Conservation (phyloP, 805 yeast genomes). For the Candida saitoana region DNA sequence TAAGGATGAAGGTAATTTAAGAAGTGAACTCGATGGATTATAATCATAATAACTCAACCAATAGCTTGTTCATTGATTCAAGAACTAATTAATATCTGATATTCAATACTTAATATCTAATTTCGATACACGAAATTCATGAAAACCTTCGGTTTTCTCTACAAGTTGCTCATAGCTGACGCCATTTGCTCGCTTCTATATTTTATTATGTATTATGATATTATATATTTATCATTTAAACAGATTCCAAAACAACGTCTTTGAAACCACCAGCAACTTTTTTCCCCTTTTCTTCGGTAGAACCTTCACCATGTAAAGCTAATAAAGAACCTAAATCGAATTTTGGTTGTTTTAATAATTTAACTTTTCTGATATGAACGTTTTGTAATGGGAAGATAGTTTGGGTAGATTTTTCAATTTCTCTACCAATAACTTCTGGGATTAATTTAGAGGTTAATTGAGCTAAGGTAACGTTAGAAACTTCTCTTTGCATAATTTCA, state of each 20-base stretch:
- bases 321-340: slow-evolving; percentile 95
- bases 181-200: neutral
- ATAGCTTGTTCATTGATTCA: too few species aligned
- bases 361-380: slow-evolving; percentile 98
- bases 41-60: too few species aligned
- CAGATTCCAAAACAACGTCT: slow-evolving; percentile 97
- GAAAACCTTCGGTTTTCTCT: too few species aligned
- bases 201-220: slow-evolving; percentile 1
- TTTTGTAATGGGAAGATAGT: slow-evolving; percentile 96
- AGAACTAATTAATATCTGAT: too few species aligned
- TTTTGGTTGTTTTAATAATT: slow-evolving; percentile 97
- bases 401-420: slow-evolving; percentile 94
- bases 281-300: slow-evolving; percentile 91
- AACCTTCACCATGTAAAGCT: slow-evolving; percentile 95
- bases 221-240: slow-evolving; percentile 42
- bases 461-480: slow-evolving; percentile 88
- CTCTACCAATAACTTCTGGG: slow-evolving; percentile 98
- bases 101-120: too few species aligned
- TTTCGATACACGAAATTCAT: too few species aligned
- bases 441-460: slow-evolving; percentile 96
- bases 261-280: slow-evolving; percentile 97
- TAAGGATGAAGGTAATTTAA: too few species aligned
- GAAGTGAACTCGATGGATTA: too few species aligned
- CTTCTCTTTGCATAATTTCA: slow-evolving; percentile 96
- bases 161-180: neutral